A percentile compares a stretch with the other conserved stretches of the same genome.
These are phyloP conservation scores for Pestalotiopsis fici DNA, from an alignment of 2,329 filamentous ascomycete genomes.

Conservation along the genomic window DNA sequence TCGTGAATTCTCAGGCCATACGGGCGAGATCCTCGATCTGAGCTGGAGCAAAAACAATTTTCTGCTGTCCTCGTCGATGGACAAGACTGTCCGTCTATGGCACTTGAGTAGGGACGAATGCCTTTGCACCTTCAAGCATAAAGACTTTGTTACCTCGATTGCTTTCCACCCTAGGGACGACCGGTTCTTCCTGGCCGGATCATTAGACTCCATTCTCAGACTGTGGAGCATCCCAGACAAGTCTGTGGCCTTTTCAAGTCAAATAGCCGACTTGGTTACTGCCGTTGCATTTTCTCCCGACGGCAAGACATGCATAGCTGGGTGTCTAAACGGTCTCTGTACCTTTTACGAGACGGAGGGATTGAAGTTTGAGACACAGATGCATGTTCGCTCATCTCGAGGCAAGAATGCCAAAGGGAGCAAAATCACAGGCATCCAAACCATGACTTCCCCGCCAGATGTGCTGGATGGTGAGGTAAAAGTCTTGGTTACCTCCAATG, in stretches of 20 bases:
- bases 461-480: conserved; percentile 68
- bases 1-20: conserved; percentile 81
- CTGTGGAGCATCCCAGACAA: conserved; percentile 98
- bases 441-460: conserved; percentile 58
- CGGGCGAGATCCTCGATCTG: conserved; percentile 82
- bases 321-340: conserved; percentile 81
- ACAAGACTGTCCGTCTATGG: conserved; percentile 95
- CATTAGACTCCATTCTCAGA: conserved; percentile 82
- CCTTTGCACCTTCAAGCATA: conserved; percentile 91
- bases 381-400: conserved; percentile 89
- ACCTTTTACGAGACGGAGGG: conserved; percentile 93
- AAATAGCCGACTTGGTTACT: conserved; percentile 85
- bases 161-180: conserved; percentile 94
- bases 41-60: conserved; percentile 99
- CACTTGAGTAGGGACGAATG: conserved; percentile 85
- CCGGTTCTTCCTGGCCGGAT: conserved; percentile 93
- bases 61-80: conserved; percentile 92
- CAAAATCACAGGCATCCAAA: conserved; percentile 94
- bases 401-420: conserved; percentile 95
- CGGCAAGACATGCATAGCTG: conserved; percentile 85
- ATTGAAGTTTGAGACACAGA: conserved; percentile 78
- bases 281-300: conserved; percentile 93
- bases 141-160: conserved; percentile 92
- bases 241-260: conserved; percentile 78
- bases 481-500: conserved; percentile 89